A percentile compares a stretch with the other conserved stretches of the same genome.
These are phyloP conservation scores for Paecilomyces dactylethromorphus DNA, from an alignment of 2,329 filamentous ascomycete species.

Conservation along the genomic window DNA sequence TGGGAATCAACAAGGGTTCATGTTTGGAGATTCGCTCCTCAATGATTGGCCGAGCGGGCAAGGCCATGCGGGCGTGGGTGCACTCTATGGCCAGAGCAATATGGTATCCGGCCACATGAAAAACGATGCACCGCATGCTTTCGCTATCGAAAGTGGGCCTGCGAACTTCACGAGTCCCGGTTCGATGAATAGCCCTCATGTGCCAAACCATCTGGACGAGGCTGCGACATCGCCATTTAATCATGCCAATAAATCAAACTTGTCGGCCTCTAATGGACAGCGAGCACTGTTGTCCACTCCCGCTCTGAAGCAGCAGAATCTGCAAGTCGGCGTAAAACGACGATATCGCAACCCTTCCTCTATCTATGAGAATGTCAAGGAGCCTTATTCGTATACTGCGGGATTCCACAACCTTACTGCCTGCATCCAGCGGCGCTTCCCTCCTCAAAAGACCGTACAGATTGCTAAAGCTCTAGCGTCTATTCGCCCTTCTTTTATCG, in stretches of 20 bases:
- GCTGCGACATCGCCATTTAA: constrained; percentile 17
- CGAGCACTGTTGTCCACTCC: constrained; percentile 37
- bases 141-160: constrained; percentile 55
- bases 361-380: constrained; percentile 83
- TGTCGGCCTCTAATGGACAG: constrained; percentile 23
- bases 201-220: constrained; percentile 39
- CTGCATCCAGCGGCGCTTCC: constrained; percentile 71
- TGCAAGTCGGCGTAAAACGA: constrained; percentile 38
- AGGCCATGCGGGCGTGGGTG: constrained; percentile 25
- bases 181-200: constrained; percentile 49
- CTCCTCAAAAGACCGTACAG: constrained; percentile 66
- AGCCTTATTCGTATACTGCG: constrained; percentile 84
- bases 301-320: constrained; percentile 34
- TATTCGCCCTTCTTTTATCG: constrained; percentile 88
- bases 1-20: constrained; percentile 35
- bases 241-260: constrained; percentile 18
- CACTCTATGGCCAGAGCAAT: constrained; percentile 30
- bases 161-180: constrained; percentile 52
- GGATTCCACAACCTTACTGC: constrained; percentile 85
- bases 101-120: constrained; percentile 37
- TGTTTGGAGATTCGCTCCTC: constrained; percentile 40
- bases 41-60: constrained; percentile 40
- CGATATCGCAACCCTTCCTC: constrained; percentile 66
- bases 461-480: constrained; percentile 84
- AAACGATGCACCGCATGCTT: constrained; percentile 48